These are phyloP conservation scores for Berkeleyomyces basicola DNA, from an alignment of 2,329 filamentous ascomycete species.

Conservation along the genomic window DNA sequence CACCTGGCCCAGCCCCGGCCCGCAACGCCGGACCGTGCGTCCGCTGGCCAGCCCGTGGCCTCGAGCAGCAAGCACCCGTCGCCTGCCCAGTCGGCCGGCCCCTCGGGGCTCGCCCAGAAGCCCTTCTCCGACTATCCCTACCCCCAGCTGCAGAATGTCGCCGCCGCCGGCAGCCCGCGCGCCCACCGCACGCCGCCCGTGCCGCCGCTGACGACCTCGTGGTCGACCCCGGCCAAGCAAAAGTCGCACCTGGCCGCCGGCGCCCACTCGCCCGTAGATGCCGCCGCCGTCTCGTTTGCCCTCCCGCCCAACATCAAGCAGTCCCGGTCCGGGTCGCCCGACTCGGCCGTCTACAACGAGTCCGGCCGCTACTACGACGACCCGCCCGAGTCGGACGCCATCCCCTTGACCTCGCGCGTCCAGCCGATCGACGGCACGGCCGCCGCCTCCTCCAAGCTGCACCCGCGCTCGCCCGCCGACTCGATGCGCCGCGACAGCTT, in stretches of 20 bases:
- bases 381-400: slow-evolving; percentile 15
- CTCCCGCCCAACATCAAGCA: slow-evolving; percentile 35
- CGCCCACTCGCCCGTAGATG: slow-evolving; percentile 34
- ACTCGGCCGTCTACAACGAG: slow-evolving; percentile 10
- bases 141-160: slow-evolving; percentile 3
- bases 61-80: background rate
- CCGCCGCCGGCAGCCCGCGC: slow-evolving; percentile 6
- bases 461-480: slow-evolving; percentile 24
- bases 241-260: slow-evolving; percentile 9
- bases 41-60: background rate
- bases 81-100: background rate
- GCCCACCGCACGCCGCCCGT: slow-evolving; percentile 27
- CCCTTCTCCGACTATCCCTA: slow-evolving; percentile 12
- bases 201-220: slow-evolving; percentile 16
- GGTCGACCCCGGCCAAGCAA: background rate
- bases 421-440: slow-evolving; percentile 31
- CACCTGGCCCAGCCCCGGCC: background rate
- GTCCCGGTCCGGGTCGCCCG: slow-evolving; percentile 18
- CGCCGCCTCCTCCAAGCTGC: slow-evolving; percentile 24
- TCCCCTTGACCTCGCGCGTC: slow-evolving; percentile 38
- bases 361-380: slow-evolving; percentile 10
- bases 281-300: slow-evolving; percentile 35
- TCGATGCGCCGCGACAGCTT: slow-evolving; percentile 36
- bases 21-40: slow-evolving; percentile 12
- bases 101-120: slow-evolving; percentile 1